Evolutionary conservation across 2,329 filamentous ascomycete genomes (phyloP), one percentile per base, ranked within the genome.

Genomic region (Aspergillus ruber): DNA sequence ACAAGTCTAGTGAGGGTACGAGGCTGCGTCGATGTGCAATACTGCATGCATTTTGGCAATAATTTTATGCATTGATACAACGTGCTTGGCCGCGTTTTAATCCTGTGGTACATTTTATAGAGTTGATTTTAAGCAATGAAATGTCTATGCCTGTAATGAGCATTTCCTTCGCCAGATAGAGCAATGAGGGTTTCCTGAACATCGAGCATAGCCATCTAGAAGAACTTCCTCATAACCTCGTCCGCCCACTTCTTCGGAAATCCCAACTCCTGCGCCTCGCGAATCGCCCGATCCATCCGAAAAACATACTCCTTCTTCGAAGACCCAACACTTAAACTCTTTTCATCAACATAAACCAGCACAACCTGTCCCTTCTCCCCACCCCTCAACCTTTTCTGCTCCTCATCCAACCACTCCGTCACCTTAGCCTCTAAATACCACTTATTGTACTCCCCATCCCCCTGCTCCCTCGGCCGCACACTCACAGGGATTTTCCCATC

Each of bases 281-380:
- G 48, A 53, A 72, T 69, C n/a, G 60, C 70, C 27, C 70, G 59
- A 50, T 72, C 71, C 69, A 72, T 72, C 44, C 70, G 51, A 3
- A 56, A 61, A 33, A 72, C 63, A 53, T 73, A 73, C 55, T 72
- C 68, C 6, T 55, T 50, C 33, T 61, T 68, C 2, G 70, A 68
- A 27, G 50, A 45, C 0, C 60, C 64, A 13, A 63, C 47, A 13
- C 43, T 38, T 10, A 70, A 63, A 27, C 66, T 59, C 45, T 62
- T 44, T 53, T 73, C 70, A 59, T 73, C 69, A 8, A 73, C 63
- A 60, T 73, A 73, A 15, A 72, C 66, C 48, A 72, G 52, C 8
- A 62, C 65, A 8, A 51, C 57, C 46, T 65, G 51, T 27, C 53
- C 39, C 6, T 50, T 50, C 7, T 29, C 42, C 23, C 23, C 32